phyloP scores from a whole-genome alignment of 2,329 filamentous ascomycete species.

The Orbilia quercus region DNA sequence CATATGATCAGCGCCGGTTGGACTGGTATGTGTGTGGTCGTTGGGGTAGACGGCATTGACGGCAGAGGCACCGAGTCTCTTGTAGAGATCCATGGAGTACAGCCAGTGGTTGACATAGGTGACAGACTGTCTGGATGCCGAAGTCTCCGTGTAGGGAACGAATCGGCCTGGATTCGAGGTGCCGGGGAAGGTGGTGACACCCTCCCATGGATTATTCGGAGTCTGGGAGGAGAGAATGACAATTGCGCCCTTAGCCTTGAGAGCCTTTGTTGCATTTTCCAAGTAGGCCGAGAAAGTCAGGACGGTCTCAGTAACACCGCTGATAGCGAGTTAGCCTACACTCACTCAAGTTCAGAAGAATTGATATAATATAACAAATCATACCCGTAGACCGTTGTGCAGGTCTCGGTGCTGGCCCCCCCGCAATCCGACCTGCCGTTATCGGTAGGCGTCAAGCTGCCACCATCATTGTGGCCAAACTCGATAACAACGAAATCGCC shows the following conservation, averaged over 20 bases:
- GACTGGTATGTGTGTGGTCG: constrained; percentile 73
- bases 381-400: constrained; percentile 31
- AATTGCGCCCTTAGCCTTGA: constrained; percentile 69
- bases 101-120: constrained; percentile 70
- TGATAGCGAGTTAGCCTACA: constrained; percentile 17
- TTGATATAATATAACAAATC: not conserved
- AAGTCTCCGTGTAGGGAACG: constrained; percentile 68
- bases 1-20: constrained; percentile 68
- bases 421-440: constrained; percentile 43
- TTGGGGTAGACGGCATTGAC: constrained; percentile 68
- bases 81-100: constrained; percentile 68
- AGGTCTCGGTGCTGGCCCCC: constrained; percentile 43
- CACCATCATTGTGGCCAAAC: constrained; percentile 79
- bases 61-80: constrained; percentile 65
- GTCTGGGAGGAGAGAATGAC: constrained; percentile 72
- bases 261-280: constrained; percentile 41
- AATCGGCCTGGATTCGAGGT: constrained; percentile 66
- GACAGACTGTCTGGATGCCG: constrained; percentile 64
- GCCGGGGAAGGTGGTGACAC: constrained; percentile 64
- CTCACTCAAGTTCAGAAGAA: not conserved
- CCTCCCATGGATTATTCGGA: constrained; percentile 73
- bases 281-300: constrained; percentile 51
- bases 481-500: constrained; percentile 77
- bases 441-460: constrained; percentile 62
- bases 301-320: constrained; percentile 49